Conservation (phyloP, 2,329 filamentous ascomycete genomes). For the Emmonsia crescens region DNA sequence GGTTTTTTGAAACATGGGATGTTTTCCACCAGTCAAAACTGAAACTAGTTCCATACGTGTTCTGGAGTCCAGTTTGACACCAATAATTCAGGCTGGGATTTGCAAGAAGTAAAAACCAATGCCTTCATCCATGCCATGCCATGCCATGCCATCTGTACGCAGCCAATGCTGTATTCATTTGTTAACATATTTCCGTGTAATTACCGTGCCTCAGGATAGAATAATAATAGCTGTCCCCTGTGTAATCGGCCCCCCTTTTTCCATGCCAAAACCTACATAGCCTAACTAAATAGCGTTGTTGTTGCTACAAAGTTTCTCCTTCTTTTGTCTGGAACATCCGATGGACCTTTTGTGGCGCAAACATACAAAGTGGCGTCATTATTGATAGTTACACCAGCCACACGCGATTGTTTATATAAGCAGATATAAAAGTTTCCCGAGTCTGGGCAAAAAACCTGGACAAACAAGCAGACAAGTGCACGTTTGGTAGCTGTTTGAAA, state of each 20-base stretch:
- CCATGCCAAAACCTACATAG: too few relatives aligned
- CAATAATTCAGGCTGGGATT: too few relatives aligned
- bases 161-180: too few relatives aligned
- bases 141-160: too few relatives aligned
- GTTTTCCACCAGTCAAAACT: neutral
- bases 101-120: too few relatives aligned
- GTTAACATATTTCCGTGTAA: neutral
- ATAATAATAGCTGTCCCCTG: too few relatives aligned
- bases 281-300: neutral
- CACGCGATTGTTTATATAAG: neutral
- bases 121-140: too few relatives aligned
- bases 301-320: neutral
- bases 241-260: too few relatives aligned
- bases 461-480: too few relatives aligned
- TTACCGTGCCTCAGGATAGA: neutral
- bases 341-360: neutral
- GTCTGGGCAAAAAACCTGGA: neutral
- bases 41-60: too few relatives aligned
- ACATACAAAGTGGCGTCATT: neutral
- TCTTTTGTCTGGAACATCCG: neutral
- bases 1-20: neutral
- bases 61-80: too few relatives aligned
- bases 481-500: neutral
- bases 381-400: too few relatives aligned
- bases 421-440: neutral